Evolutionary conservation across 139 green algal species (phyloP).

Genomic region (Yamagishiella unicocca): DNA sequence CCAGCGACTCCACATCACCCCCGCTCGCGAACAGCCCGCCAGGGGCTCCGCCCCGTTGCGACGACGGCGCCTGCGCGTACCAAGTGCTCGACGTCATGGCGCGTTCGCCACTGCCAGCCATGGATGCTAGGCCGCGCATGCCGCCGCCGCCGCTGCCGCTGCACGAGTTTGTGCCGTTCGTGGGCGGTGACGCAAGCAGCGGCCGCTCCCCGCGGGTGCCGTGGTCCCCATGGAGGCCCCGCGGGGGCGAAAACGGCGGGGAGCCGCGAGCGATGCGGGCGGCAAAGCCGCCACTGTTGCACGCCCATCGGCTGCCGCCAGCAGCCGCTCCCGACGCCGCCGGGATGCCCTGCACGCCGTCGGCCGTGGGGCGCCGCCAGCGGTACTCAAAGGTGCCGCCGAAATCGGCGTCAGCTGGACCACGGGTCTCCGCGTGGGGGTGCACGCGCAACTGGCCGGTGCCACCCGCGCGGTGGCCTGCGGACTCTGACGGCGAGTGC

Average conservation of each 20-base stretch:
- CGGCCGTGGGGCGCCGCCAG: background rate
- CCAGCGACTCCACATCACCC: background rate
- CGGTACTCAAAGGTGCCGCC: background rate
- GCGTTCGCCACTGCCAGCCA: background rate
- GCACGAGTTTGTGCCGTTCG: no score
- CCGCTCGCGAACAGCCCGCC: background rate
- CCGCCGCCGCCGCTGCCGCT: background rate
- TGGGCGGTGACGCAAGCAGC: background rate
- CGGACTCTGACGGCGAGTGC: background rate
- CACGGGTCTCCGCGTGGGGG: background rate
- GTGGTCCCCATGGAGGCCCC: background rate
- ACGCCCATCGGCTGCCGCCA: background rate
- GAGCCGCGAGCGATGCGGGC: background rate
- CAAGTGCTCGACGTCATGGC: background rate
- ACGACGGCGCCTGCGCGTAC: background rate
- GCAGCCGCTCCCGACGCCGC: background rate
- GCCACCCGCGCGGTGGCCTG: background rate
- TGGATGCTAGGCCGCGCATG: background rate
- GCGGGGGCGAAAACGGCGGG: background rate
- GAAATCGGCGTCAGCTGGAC: background rate
- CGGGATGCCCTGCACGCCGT: background rate
- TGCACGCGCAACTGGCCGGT: background rate
- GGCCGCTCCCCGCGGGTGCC: no score
- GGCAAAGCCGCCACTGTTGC: background rate
- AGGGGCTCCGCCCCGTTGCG: background rate